phyloP scores from a whole-genome alignment of 805 yeast genomes.

The Ogataea ganodermae region DNA sequence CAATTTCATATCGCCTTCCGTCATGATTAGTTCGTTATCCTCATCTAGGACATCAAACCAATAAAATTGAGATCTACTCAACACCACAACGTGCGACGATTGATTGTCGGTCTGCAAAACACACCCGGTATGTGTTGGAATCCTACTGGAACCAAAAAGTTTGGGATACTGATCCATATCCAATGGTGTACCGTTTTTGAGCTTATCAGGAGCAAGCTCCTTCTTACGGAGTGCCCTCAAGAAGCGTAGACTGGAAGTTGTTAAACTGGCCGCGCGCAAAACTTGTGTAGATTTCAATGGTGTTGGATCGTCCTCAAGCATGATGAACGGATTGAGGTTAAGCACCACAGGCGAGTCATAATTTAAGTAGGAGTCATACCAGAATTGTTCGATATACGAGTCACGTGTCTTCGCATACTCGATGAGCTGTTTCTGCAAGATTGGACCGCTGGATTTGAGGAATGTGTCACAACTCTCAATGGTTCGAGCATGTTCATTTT shows the following conservation, averaged over 20 bases:
- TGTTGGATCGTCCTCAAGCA: constrained; percentile 90
- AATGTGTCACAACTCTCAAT: constrained; percentile 57
- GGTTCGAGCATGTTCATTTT: constrained; percentile 65
- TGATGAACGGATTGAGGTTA: constrained; percentile 86
- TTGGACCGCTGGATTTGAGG: constrained; percentile 55
- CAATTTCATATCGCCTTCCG: constrained; percentile 72
- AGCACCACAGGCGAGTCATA: constrained; percentile 91
- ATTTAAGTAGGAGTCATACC: constrained; percentile 88
- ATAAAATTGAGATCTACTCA: constrained; percentile 85
- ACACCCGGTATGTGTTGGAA: constrained; percentile 82
- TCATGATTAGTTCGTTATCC: constrained; percentile 66
- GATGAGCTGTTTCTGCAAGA: constrained; percentile 62
- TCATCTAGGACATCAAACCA: constrained; percentile 92
- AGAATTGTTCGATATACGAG: constrained; percentile 88
- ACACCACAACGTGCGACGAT: constrained; percentile 78
- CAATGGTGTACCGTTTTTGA: constrained; percentile 61
- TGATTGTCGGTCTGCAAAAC: constrained; percentile 77
- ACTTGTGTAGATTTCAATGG: constrained; percentile 64
- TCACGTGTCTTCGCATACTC: constrained; percentile 63
- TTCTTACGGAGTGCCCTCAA: constrained; percentile 75
- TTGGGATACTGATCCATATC: constrained; percentile 93
- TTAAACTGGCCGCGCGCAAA: constrained; percentile 77
- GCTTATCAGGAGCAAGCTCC: constrained; percentile 69
- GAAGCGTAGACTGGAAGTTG: constrained; percentile 76
- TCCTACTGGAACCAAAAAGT: constrained; percentile 83